phyloP scores from a whole-genome alignment of 139 green algal species.

The Klebsormidium nitens region DNA sequence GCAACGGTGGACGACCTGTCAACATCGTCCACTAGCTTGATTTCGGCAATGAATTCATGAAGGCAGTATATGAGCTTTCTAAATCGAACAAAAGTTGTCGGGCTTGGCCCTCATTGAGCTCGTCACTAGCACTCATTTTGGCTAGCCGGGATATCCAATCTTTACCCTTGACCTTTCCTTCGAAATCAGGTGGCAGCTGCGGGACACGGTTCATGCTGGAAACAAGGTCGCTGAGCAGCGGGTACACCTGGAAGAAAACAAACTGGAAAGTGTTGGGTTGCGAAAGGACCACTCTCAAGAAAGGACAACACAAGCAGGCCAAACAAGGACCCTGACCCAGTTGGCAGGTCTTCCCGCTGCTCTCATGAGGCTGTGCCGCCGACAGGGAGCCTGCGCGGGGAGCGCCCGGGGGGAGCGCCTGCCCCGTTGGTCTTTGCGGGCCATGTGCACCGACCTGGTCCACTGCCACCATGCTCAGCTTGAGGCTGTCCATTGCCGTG shows the following conservation, averaged over 20 bases:
- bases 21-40: too few relatives aligned
- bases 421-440: too few relatives aligned
- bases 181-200: slow-evolving; percentile 68
- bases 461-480: slow-evolving; percentile 87
- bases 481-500: slow-evolving; percentile 87
- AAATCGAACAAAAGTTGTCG: slow-evolving; percentile 87
- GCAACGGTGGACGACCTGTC: too few relatives aligned
- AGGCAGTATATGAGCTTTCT: slow-evolving; percentile 74
- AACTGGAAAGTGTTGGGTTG: too few relatives aligned
- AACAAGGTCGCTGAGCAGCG: slow-evolving; percentile 76
- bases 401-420: too few relatives aligned
- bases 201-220: slow-evolving; percentile 61
- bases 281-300: too few relatives aligned
- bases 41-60: slow-evolving; percentile 45
- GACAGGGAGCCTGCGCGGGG: too few relatives aligned
- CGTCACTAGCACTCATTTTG: slow-evolving; percentile 68
- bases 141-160: slow-evolving; percentile 70
- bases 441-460: too few relatives aligned
- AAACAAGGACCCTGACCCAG: too few relatives aligned
- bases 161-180: slow-evolving; percentile 63
- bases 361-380: slow-evolving; percentile 35
- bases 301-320: too few relatives aligned
- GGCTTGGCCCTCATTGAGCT: slow-evolving; percentile 72
- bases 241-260: slow-evolving; percentile 54
- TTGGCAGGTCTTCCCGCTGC: too few relatives aligned